Conservation (phyloP, 805 yeast species). For the Candida vartiovaarae region DNA sequence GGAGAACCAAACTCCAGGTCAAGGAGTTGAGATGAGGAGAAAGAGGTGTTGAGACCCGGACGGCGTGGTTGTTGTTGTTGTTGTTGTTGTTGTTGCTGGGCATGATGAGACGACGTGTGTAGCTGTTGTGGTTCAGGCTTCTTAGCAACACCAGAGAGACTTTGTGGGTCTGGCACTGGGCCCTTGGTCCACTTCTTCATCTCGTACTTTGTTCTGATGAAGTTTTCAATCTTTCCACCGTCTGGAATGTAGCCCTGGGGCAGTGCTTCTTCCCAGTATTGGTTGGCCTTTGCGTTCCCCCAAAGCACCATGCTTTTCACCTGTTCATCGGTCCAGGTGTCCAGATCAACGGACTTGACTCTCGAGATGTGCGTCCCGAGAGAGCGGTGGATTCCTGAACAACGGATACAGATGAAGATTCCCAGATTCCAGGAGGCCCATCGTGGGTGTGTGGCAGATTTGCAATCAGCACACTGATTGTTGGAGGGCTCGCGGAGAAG, state of each 20-base stretch:
- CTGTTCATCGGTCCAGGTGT: conserved; percentile 95
- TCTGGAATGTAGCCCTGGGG: conserved; percentile 72
- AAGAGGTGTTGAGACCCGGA: not conserved
- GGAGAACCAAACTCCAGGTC: conserved; percentile 27
- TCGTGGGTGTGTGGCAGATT: conserved; percentile 81
- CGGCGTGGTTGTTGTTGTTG: conserved; percentile 3
- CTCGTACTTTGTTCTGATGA: conserved; percentile 89
- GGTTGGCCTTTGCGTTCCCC: conserved; percentile 79
- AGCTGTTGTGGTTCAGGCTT: conserved; percentile 12
- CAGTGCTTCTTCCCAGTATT: conserved; percentile 76
- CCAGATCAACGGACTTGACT: conserved; percentile 90
- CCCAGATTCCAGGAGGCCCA: conserved; percentile 99
- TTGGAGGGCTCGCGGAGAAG: conserved; percentile 74
- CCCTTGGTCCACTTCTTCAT: conserved; percentile 76
- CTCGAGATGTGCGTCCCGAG: conserved; percentile 94
- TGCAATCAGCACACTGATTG: conserved; percentile 86
- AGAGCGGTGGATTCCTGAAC: conserved; percentile 93
- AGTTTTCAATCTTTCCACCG: conserved; percentile 77
- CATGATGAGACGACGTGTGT: conserved; percentile 4
- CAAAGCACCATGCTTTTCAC: conserved; percentile 72
- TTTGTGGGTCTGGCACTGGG: conserved; percentile 52
- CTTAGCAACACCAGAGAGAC: not conserved
- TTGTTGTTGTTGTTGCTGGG: conserved; percentile 7
- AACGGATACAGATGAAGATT: conserved; percentile 84
- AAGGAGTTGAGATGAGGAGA: conserved; percentile 11